Evolutionary conservation across 2,329 filamentous ascomycete species (phyloP).

Genomic region (Aspergillus oerlinghausenensis): DNA sequence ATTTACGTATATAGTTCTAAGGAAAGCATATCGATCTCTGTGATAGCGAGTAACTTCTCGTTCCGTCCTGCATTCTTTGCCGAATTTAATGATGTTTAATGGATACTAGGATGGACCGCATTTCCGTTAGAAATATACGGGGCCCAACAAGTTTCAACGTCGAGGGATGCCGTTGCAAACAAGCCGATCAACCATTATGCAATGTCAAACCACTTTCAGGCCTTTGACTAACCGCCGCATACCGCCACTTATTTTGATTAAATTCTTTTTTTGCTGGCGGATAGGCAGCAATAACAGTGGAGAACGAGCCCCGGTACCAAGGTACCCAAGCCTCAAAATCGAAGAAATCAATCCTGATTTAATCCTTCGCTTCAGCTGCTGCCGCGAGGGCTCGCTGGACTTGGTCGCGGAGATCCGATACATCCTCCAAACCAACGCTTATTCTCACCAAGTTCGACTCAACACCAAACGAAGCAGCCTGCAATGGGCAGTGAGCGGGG

Average conservation of each 20-base stretch:
- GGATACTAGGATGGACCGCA: not conserved
- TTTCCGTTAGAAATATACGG: not conserved
- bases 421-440: slow-evolving; percentile 85
- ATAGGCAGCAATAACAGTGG: not conserved
- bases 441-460: slow-evolving; percentile 75
- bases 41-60: not conserved
- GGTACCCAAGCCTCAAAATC: slow-evolving; percentile 8
- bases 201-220: not conserved
- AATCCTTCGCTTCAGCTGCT: slow-evolving; percentile 26
- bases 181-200: not conserved
- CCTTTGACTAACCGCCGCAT: not conserved
- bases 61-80: not conserved
- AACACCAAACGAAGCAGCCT: slow-evolving; percentile 72
- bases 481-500: slow-evolving; percentile 11
- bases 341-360: not conserved
- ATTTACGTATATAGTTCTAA: not conserved
- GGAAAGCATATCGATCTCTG: not conserved
- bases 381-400: slow-evolving; percentile 68
- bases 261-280: not conserved
- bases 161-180: not conserved
- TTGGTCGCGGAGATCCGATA: slow-evolving; percentile 56
- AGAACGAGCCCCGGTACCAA: not conserved
- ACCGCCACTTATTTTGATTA: not conserved
- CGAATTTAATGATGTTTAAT: not conserved
- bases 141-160: not conserved